phyloP scores from a whole-genome alignment of 1,284 basidiomycete genomes.

The Pisolithus thermaeus region DNA sequence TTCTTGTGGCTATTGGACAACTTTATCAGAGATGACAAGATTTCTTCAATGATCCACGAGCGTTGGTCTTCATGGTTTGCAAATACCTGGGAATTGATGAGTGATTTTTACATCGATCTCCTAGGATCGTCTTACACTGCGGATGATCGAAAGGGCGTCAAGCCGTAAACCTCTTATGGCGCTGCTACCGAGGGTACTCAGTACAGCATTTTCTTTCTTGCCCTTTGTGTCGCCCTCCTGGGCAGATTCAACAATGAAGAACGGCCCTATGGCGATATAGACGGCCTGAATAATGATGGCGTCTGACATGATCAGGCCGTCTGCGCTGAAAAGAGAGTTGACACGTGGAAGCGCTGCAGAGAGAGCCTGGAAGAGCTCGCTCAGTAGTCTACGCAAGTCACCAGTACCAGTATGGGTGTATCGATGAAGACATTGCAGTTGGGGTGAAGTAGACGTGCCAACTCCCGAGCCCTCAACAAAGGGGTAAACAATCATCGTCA shows the following conservation, averaged over 20 bases:
- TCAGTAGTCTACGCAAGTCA: constrained; percentile 47
- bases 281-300: constrained; percentile 85
- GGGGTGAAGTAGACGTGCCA: constrained; percentile 37
- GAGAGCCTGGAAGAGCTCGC: constrained; percentile 62
- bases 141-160: constrained; percentile 77
- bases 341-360: constrained; percentile 65
- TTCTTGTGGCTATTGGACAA: constrained; percentile 85
- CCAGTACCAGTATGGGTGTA: constrained; percentile 35
- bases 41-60: constrained; percentile 95
- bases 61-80: constrained; percentile 86
- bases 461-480: constrained; percentile 72
- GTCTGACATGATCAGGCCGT: constrained; percentile 77
- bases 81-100: constrained; percentile 59
- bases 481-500: constrained; percentile 79
- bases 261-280: constrained; percentile 88
- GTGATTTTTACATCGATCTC: background rate
- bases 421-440: constrained; percentile 52
- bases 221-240: constrained; percentile 45
- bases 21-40: constrained; percentile 83
- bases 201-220: constrained; percentile 51
- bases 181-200: constrained; percentile 61
- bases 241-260: constrained; percentile 74
- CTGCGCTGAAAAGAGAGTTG: constrained; percentile 60
- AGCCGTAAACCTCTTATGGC: constrained; percentile 78
- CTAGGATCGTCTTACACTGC: constrained; percentile 56